phyloP scores from a whole-genome alignment of 129 eudicot species.

The Lactuca sativa region DNA sequence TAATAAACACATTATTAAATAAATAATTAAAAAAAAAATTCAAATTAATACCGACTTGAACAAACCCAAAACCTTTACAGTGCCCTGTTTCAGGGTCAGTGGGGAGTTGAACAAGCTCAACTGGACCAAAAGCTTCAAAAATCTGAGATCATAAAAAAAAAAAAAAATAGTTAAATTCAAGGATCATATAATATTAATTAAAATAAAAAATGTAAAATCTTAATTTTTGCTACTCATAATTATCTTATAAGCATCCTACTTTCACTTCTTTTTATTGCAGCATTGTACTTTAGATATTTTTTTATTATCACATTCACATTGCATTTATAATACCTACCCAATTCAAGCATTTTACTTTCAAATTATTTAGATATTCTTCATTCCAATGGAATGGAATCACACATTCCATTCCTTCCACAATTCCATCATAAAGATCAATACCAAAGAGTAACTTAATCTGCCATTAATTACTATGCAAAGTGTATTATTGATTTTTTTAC shows the following conservation, averaged over 20 bases:
- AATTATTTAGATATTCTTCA: no score
- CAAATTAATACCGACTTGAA: conserved; percentile 60
- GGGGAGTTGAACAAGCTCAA: conserved; percentile 90
- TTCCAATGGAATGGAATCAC: no score
- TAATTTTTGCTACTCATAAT: neutral
- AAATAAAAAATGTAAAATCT: neutral
- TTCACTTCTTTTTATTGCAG: no score
- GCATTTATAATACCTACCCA: no score
- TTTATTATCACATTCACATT: no score
- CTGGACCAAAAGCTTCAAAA: conserved; percentile 92
- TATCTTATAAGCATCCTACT: no score
- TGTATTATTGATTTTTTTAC: conserved; percentile 16
- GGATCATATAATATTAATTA: neutral
- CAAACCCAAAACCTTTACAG: conserved; percentile 92
- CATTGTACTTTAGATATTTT: no score
- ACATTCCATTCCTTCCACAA: no score
- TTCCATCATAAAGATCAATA: neutral
- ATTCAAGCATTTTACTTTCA: no score
- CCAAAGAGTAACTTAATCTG: neutral
- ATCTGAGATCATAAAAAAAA: conserved; percentile 36
- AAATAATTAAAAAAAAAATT: neutral
- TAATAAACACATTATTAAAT: neutral
- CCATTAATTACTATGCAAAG: neutral
- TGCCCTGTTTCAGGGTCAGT: conserved; percentile 86
- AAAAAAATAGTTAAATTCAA: neutral